Evolutionary conservation across 176 grass and related monocot genomes (phyloP).

Genomic region (Zoysia japonica): DNA sequence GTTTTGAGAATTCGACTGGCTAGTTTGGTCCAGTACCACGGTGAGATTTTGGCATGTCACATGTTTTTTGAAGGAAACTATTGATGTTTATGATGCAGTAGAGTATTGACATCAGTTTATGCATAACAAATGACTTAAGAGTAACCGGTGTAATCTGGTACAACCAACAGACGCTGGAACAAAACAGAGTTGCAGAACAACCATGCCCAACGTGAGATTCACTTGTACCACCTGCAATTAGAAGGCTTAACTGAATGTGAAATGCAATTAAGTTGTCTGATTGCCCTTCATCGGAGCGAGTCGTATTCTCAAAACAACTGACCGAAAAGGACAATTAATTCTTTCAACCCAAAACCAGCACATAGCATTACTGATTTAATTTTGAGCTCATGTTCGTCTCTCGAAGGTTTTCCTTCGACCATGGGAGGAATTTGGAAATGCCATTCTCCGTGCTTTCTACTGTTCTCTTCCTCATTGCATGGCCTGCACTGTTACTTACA

Average conservation of each 20-base stretch:
- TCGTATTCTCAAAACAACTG: not conserved
- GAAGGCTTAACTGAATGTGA: not conserved
- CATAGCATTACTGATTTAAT: not conserved
- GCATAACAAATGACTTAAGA: not conserved
- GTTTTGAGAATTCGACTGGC: not conserved
- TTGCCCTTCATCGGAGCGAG: not conserved
- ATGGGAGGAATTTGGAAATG: not conserved
- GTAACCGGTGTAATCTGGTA: not conserved
- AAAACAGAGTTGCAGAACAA: not conserved
- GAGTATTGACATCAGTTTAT: not conserved
- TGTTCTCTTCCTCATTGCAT: not conserved
- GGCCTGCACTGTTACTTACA: slow-evolving; percentile 15
- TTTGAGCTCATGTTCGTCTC: not conserved
- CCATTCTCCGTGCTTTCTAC: not conserved
- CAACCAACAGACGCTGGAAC: not conserved
- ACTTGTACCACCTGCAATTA: not conserved
- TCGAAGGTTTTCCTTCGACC: not conserved
- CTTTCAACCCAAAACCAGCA: not conserved
- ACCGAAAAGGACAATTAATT: not conserved
- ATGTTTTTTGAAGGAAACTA: not conserved
- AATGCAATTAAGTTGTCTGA: not conserved
- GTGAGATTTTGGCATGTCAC: not conserved
- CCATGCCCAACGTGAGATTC: not conserved
- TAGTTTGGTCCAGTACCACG: not conserved
- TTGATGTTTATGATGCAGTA: not conserved